Evolutionary conservation across 352 stramenopile genomes (phyloP), one percentile per base, ranked within the genome.

Genomic region (Phytophthora sansomeana): DNA sequence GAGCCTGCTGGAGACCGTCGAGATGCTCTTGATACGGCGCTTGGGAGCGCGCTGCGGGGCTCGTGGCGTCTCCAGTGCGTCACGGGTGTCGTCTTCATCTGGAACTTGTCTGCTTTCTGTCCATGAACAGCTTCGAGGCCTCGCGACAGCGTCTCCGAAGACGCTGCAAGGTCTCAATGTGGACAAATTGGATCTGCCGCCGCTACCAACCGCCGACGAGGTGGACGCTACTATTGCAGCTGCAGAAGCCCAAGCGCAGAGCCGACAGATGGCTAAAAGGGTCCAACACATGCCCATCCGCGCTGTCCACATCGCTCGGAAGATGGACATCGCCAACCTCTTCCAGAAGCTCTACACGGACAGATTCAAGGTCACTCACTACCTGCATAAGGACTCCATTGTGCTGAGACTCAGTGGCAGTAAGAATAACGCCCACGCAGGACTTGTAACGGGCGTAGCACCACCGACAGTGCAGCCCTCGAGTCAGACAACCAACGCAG

Each of bases 281-380:
- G 70, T 93, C 44, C 80, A 90, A 51, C 84, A 92, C 71, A 93
- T 93, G 87, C 83, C 81, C 11, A 93, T 95, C 39, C 82, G 86
- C 47, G 87, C 89, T 14, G 83, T 95, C 47, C 87, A 95, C 63
- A 69, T 95, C 42, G 87, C 87, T 24, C 85, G 86, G 35, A 93
- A 94, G 73, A 93, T 95, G 80, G 85, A 96, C 73, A 92, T 95
- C 54, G 73, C 87, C 30, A 77, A 75, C 33, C 83, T 96, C 57
- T 96, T 95, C 70, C 79, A 93, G 75, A 92, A 92, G 65, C 78
- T 95, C 33, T 96, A 93, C 72, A 93, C 85, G 35, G 85, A 96
- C 61, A 72, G 84, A 35, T 92, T 89, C 72, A 92, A 95, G 46
- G 83, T 93, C 16, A 80, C 82, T 24, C 85, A 95, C 51, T 93